Percentiles rank a stretch among this genome's conserved stretches.
These are phyloP conservation scores for Ulota crispa DNA, from an alignment of 225 moss, liverwort and hornwort genomes.

Conservation along the genomic window DNA sequence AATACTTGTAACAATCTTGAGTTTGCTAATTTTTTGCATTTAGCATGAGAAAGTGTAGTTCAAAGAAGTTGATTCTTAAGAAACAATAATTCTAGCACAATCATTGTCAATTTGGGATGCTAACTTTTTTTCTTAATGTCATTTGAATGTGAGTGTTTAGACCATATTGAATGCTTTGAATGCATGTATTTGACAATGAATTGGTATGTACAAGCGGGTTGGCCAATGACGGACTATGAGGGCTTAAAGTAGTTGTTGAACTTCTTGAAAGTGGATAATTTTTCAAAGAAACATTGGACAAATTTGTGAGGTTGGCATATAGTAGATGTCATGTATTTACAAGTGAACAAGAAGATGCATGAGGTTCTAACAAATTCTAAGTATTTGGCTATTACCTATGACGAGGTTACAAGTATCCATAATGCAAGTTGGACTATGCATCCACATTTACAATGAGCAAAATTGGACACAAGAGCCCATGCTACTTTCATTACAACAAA, in stretches of 20 bases:
- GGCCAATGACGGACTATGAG: not conserved
- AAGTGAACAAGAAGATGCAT: not conserved
- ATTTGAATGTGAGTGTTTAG: too few relatives aligned
- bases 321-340: not conserved
- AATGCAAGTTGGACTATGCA: not conserved
- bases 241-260: not conserved
- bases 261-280: not conserved
- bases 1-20: too few relatives aligned
- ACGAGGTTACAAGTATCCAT: not conserved
- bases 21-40: too few relatives aligned
- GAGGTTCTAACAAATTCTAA: not conserved
- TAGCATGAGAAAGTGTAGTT: too few relatives aligned
- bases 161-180: too few relatives aligned
- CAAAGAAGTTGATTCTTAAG: too few relatives aligned
- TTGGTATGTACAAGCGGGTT: not conserved
- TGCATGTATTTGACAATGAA: too few relatives aligned
- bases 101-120: too few relatives aligned
- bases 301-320: not conserved
- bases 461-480: not conserved
- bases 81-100: too few relatives aligned
- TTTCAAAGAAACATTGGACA: not conserved
- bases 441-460: not conserved
- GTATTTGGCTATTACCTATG: not conserved
- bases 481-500: not conserved
- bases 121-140: too few relatives aligned